Evolutionary conservation across 2,329 filamentous ascomycete genomes (phyloP).

Genomic region (Trichocomaceae sp.): DNA sequence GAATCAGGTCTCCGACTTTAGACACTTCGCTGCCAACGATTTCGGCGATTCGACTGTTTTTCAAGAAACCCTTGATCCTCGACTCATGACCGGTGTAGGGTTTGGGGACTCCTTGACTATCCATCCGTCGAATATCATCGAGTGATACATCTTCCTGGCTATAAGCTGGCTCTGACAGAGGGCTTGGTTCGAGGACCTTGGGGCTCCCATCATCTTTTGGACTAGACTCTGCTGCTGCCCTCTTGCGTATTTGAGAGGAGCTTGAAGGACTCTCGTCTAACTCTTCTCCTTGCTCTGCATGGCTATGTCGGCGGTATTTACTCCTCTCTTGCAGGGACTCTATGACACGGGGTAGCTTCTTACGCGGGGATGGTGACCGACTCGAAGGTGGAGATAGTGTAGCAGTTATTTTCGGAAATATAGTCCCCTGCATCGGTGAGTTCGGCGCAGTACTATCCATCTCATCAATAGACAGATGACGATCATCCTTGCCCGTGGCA

Average conservation of each 20-base stretch:
- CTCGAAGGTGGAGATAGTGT: slow-evolving; percentile 60
- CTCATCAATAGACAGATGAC: slow-evolving; percentile 32
- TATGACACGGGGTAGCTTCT: slow-evolving; percentile 42
- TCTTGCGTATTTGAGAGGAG: slow-evolving; percentile 14
- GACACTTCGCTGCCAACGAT: slow-evolving; percentile 61
- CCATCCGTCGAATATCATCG: slow-evolving; percentile 18
- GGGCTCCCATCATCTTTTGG: slow-evolving; percentile 14
- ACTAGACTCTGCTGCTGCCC: slow-evolving; percentile 10
- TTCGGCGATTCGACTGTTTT: slow-evolving; percentile 66
- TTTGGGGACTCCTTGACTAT: slow-evolving; percentile 25
- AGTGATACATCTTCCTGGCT: slow-evolving; percentile 18
- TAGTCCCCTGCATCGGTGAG: slow-evolving; percentile 33
- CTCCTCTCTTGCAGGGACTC: slow-evolving; percentile 33
- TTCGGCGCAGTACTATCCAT: slow-evolving; percentile 40
- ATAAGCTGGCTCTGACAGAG: slow-evolving; percentile 21
- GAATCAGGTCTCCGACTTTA: slow-evolving; percentile 55
- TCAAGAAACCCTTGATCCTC: slow-evolving; percentile 68
- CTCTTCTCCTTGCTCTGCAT: slow-evolving; percentile 28
- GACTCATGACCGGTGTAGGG: slow-evolving; percentile 37
- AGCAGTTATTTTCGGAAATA: slow-evolving; percentile 54
- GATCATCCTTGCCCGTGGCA: slow-evolving; percentile 25
- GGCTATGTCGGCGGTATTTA: slow-evolving; percentile 34
- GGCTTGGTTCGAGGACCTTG: slow-evolving; percentile 23
- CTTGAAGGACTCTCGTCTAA: slow-evolving; percentile 19
- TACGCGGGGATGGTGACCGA: slow-evolving; percentile 57